phyloP scores from a whole-genome alignment of 2,329 filamentous ascomycete genomes.

The Stylonectria norvegica region DNA sequence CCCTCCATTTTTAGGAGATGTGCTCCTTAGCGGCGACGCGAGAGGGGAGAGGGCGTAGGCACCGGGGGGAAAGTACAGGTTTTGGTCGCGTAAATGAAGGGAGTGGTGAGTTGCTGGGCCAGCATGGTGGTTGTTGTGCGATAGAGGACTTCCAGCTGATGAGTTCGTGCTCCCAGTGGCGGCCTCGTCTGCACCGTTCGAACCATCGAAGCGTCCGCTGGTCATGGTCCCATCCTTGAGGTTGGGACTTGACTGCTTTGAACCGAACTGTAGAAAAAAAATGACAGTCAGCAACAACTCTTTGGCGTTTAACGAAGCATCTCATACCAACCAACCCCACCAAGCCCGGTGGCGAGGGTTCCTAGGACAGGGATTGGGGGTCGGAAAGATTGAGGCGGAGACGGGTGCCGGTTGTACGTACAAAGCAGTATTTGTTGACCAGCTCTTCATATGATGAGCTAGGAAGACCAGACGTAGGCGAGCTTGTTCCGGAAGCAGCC shows the following conservation, averaged over 20 bases:
- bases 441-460: slow-evolving; percentile 94
- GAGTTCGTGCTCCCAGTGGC: slow-evolving; percentile 11
- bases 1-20: slow-evolving; percentile 22
- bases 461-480: slow-evolving; percentile 59
- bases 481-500: slow-evolving; percentile 44
- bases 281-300: slow-evolving; percentile 39
- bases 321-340: too few species aligned
- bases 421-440: slow-evolving; percentile 99
- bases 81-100: slow-evolving; percentile 26
- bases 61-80: slow-evolving; percentile 13
- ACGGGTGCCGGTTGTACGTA: slow-evolving; percentile 63
- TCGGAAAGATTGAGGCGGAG: slow-evolving; percentile 28
- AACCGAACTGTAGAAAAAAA: slow-evolving; percentile 53
- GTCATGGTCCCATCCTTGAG: slow-evolving; percentile 47
- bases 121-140: slow-evolving; percentile 26
- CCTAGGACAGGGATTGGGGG: slow-evolving; percentile 16
- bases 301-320: too few species aligned
- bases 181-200: slow-evolving; percentile 7
- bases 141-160: slow-evolving; percentile 13
- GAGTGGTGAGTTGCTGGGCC: slow-evolving; percentile 42
- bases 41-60: slow-evolving; percentile 17
- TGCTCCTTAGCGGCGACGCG: slow-evolving; percentile 26
- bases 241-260: slow-evolving; percentile 53
- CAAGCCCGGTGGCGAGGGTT: slow-evolving; percentile 6
- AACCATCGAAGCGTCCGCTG: slow-evolving; percentile 37